Conservation (phyloP, 352 stramenopile species). For the Pythium utonaiense region DNA sequence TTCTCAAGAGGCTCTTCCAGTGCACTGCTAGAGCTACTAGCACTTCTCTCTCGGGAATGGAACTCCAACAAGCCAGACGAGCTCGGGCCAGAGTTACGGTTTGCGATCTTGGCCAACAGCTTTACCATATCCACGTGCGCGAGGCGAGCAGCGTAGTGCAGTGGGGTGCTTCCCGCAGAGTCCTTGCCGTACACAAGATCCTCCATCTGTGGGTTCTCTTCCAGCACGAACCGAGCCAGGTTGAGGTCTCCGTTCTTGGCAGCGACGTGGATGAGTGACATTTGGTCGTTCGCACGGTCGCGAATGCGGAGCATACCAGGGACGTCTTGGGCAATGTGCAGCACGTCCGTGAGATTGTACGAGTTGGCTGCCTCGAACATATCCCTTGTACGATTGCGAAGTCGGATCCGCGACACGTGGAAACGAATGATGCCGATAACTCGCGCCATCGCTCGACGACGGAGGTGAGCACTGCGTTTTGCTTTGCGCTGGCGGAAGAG, state of each 20-base stretch:
- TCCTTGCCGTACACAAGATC: constrained; percentile 84
- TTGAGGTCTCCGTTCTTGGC: constrained; percentile 86
- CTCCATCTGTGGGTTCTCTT: constrained; percentile 79
- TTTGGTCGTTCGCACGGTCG: constrained; percentile 74
- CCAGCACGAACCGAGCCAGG: constrained; percentile 75
- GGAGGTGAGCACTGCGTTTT: constrained; percentile 37
- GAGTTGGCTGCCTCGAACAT: constrained; percentile 75
- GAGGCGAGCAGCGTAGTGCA: constrained; percentile 78
- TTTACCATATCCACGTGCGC: constrained; percentile 85
- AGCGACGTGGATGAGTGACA: constrained; percentile 87
- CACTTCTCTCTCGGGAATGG: constrained; percentile 47
- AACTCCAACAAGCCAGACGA: constrained; percentile 37
- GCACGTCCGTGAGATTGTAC: constrained; percentile 75
- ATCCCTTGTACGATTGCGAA: constrained; percentile 74
- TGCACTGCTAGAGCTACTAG: constrained; percentile 60
- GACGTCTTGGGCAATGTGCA: constrained; percentile 79
- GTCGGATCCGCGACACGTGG: constrained; percentile 77
- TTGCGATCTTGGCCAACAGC: constrained; percentile 78
- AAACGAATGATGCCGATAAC: constrained; percentile 70
- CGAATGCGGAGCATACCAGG: constrained; percentile 78
- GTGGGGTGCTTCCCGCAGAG: constrained; percentile 67
- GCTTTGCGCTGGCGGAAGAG: constrained; percentile 65
- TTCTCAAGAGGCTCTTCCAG: constrained; percentile 45
- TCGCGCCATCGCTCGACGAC: constrained; percentile 63
- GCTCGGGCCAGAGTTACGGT: constrained; percentile 67